Conservation (phyloP, 2,329 filamentous ascomycete species). For the Epichloe festucae region DNA sequence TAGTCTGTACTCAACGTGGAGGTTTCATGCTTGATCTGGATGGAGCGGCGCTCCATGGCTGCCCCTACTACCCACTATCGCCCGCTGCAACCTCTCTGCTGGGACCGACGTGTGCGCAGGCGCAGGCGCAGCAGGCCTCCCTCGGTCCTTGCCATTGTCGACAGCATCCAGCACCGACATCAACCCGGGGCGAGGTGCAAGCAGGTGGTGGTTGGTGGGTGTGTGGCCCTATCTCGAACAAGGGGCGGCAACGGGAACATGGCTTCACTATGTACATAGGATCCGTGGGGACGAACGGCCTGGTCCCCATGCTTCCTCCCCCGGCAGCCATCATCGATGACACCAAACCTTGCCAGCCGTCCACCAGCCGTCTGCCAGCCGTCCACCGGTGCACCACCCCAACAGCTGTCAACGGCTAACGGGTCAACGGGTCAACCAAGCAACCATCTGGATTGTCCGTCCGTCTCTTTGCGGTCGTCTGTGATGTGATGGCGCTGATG, state of each 20-base stretch:
- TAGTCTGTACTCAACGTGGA: neutral
- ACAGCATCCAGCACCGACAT: constrained; percentile 2
- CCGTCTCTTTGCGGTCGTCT: no score
- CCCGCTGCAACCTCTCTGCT: constrained; percentile 2
- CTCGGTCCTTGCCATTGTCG: constrained; percentile 4
- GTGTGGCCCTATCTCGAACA: constrained; percentile 1
- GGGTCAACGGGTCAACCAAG: no score
- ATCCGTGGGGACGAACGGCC: constrained; percentile 5
- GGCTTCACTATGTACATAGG: neutral
- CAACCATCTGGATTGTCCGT: no score
- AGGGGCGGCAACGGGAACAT: constrained; percentile 7
- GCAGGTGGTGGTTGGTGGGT: neutral
- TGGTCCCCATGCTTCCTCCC: neutral
- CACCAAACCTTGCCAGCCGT: neutral
- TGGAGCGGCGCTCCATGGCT: neutral
- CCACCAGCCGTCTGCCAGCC: neutral
- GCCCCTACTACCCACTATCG: neutral
- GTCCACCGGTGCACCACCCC: neutral
- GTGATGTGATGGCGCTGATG: no score
- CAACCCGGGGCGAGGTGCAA: neutral
- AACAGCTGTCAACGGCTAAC: neutral
- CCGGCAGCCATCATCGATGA: neutral
- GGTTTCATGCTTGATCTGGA: neutral
- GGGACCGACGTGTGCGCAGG: constrained; percentile 2
- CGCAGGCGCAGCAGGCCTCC: neutral